Percentiles rank a stretch among this genome's conserved stretches.
These are phyloP conservation scores for Solanum habrochaites DNA, from an alignment of 257 asterid species.

Conservation along the genomic window DNA sequence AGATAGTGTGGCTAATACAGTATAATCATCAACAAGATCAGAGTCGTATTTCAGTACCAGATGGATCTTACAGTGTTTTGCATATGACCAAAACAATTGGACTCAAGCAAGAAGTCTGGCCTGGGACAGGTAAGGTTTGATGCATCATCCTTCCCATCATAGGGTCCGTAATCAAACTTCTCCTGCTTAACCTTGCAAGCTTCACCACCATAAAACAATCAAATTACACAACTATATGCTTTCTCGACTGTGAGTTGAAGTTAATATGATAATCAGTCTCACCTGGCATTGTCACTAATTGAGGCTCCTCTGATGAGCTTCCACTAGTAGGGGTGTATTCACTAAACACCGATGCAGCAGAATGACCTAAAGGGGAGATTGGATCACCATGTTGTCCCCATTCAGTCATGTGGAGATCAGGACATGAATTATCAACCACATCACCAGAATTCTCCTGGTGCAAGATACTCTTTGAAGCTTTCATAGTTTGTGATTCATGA, in stretches of 20 bases:
- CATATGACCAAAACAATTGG: constrained; percentile 32
- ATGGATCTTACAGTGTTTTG: constrained; percentile 11
- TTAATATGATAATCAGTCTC: neutral
- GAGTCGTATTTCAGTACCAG: constrained; percentile 26
- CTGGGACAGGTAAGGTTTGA: constrained; percentile 13
- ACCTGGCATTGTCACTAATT: constrained; percentile 24
- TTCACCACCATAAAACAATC: constrained; percentile 4
- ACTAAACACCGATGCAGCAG: constrained; percentile 29
- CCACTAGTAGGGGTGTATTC: constrained; percentile 28
- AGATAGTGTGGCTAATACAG: constrained; percentile 3
- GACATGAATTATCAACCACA: constrained; percentile 9
- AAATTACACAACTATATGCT: neutral
- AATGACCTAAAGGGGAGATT: constrained; percentile 38
- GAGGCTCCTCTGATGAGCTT: constrained; percentile 36
- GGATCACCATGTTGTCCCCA: constrained; percentile 32
- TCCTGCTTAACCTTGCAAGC: constrained; percentile 25
- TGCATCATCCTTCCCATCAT: constrained; percentile 13
- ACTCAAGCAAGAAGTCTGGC: constrained; percentile 7
- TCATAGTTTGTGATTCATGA: constrained; percentile 27
- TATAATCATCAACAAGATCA: constrained; percentile 22
- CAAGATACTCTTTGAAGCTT: constrained; percentile 14
- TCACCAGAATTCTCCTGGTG: neutral
- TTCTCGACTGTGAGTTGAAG: neutral
- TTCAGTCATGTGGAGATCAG: constrained; percentile 19
- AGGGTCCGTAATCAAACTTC: constrained; percentile 6